Evolutionary conservation across 208 protist genomes (phyloP).

Genomic region (Trypanosoma rangeli): DNA sequence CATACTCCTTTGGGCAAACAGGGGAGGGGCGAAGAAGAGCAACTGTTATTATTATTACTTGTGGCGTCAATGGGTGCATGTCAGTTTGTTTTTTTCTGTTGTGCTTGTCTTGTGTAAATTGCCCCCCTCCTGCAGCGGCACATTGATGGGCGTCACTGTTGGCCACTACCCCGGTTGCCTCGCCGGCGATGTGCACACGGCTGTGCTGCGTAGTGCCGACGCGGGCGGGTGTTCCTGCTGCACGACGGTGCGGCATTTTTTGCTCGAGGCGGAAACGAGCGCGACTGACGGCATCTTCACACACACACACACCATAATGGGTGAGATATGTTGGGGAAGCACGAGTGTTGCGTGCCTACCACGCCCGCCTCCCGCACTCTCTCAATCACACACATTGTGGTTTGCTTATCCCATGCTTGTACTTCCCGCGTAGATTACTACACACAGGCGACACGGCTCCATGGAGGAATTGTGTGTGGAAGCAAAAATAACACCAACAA

Average conservation of each 20-base stretch:
- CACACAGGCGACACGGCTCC: neutral
- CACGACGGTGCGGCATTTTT: neutral
- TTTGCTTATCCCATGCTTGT: neutral
- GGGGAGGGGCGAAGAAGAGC: neutral
- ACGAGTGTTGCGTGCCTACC: neutral
- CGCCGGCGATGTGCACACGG: neutral
- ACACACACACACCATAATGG: neutral
- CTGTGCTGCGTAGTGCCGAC: too few relatives aligned
- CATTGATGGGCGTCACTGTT: neutral
- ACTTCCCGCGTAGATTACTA: neutral
- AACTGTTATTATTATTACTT: neutral
- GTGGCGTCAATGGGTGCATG: neutral
- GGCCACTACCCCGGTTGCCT: neutral
- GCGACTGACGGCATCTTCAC: too few relatives aligned
- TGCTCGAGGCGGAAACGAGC: neutral
- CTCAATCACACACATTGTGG: neutral
- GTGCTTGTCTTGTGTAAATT: neutral
- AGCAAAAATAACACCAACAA: conserved; percentile 1
- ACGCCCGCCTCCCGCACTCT: neutral
- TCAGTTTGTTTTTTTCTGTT: conserved; percentile 1
- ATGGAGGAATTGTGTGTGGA: neutral
- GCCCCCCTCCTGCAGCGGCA: neutral
- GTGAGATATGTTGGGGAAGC: neutral
- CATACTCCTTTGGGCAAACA: too few relatives aligned
- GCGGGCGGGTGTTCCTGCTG: too few relatives aligned